phyloP scores from a whole-genome alignment of 371 early-diverging fungal genomes.

The Encephalitozoon romaleae region DNA sequence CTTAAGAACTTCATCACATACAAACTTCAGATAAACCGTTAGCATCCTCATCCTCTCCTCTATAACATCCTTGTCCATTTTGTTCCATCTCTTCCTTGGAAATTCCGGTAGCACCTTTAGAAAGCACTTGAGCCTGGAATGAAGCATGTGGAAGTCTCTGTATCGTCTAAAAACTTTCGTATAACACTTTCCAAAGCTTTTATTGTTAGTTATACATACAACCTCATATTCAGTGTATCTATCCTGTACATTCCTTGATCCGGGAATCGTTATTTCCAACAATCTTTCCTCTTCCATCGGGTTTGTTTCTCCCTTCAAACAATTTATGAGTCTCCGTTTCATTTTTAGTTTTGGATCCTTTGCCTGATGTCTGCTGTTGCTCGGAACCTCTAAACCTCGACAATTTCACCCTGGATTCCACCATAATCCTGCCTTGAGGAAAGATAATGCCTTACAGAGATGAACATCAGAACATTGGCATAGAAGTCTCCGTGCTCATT shows the following conservation, averaged over 20 bases:
- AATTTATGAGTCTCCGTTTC: not conserved
- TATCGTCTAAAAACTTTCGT: slow-evolving; percentile 17
- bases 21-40: slow-evolving; percentile 18
- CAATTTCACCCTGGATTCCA: not conserved
- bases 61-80: not conserved
- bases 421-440: not conserved
- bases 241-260: not conserved
- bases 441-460: not conserved
- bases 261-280: slow-evolving; percentile 9
- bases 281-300: not conserved
- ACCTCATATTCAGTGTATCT: slow-evolving; percentile 20
- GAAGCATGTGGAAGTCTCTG: slow-evolving; percentile 5
- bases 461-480: not conserved
- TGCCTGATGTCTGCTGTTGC: not conserved
- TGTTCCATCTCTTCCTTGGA: slow-evolving; percentile 13
- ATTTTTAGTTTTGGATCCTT: not conserved
- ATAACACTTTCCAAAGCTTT: slow-evolving; percentile 1
- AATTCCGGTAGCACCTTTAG: slow-evolving; percentile 8
- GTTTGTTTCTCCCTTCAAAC: not conserved
- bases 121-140: not conserved
- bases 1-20: not conserved
- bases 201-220: slow-evolving; percentile 11
- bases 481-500: not conserved
- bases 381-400: not conserved
- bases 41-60: slow-evolving; percentile 15